Base-by-base conservation (phyloP, 176 grass and related monocot genomes). In the Rhynchospora tenuis region DNA sequence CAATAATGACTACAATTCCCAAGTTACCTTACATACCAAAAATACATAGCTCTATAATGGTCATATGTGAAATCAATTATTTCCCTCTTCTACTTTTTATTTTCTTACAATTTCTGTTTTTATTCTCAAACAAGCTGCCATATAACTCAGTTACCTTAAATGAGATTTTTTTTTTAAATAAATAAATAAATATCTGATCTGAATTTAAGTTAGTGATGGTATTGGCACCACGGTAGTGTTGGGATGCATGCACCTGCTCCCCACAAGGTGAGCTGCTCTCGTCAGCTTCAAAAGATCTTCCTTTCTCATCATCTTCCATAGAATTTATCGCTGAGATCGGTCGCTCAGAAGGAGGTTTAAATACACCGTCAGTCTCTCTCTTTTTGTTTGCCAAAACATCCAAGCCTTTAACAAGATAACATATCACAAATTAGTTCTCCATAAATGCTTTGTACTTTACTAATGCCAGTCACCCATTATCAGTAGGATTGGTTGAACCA, bases 341-440 rank as follows among this genome's bases (percentile, higher is more conserved):
- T 75, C 87, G 88, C 26, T 70, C 86, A 86, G 84, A 65, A 22
- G 95, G 92, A 0, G 56, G 84, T 86, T 91, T 93, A 82, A 95
- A 95, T 2, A 51, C 73, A 83, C 51, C 88, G 71, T 76, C 85
- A 0, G 66, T 59, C 20, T 68, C 95, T 75, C 91, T 89, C 62
- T 98, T 98, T 45, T 64, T 85, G 61, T 63, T 87, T 31, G 95
- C 95, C 56, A 98, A 93, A 38, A 87, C 64, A 78, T 98, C 95
- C 83, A 95, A 66, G 66, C 95, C 95, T 98, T 80, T 73, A 33
- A 87, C 56, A 89, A 79, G 54, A 64, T 26, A 74, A 50, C 42
- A 86, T 24, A 65, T 56, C 23, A 58, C 56, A 20, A 0, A 43
- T 94, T 75, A 84, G 12, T 70, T 71, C 43, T 59, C 38, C 42